phyloP scores from a whole-genome alignment of 768 basidiomycete genomes.

The Lactarius psammicola region DNA sequence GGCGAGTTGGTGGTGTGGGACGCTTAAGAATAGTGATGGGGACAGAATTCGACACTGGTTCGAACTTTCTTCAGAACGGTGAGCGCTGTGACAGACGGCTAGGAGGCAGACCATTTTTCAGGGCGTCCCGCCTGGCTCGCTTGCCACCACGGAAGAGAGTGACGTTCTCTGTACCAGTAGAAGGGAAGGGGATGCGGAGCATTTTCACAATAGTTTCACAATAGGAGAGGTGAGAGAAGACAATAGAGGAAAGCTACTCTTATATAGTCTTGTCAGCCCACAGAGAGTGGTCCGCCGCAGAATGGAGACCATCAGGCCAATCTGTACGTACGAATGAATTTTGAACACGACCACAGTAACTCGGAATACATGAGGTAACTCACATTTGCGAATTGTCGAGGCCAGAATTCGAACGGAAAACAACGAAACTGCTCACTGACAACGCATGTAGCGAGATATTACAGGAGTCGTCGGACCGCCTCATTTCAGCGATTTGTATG shows the following conservation, averaged over 20 bases:
- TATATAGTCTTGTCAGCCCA: too few relatives aligned
- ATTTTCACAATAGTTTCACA: not conserved
- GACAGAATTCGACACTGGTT: not conserved
- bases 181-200: not conserved
- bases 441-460: too few relatives aligned
- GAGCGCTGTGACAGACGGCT: not conserved
- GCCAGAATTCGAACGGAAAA: too few relatives aligned
- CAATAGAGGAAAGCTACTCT: too few relatives aligned
- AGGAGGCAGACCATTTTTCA: constrained; percentile 10
- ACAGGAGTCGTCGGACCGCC: too few relatives aligned
- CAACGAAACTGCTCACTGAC: too few relatives aligned
- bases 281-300: not conserved
- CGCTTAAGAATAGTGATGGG: not conserved
- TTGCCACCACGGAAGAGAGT: not conserved
- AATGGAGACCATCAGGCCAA: too few relatives aligned
- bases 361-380: too few relatives aligned
- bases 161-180: not conserved
- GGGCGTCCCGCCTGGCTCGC: not conserved
- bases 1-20: not conserved
- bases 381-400: too few relatives aligned
- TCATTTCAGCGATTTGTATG: too few relatives aligned
- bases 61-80: not conserved
- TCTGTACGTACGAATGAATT: too few relatives aligned
- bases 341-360: too few relatives aligned
- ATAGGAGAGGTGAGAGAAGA: not conserved